These are phyloP conservation scores for Drosera spatulata DNA, from an alignment of 179 eudicot genomes.

Conservation along the genomic window DNA sequence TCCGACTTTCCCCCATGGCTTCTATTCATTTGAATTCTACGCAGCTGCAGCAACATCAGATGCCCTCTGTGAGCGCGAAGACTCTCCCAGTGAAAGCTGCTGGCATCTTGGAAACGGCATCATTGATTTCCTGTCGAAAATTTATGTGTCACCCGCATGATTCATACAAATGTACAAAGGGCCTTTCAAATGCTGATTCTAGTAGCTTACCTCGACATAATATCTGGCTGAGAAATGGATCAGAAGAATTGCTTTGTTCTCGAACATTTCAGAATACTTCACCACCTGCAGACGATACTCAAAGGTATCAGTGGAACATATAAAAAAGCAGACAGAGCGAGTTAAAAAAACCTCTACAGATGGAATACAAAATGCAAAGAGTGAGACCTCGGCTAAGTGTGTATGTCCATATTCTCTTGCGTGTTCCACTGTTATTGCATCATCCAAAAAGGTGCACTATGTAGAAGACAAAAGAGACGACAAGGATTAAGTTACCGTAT, in stretches of 20 bases:
- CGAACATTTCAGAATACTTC: slow-evolving; percentile 41
- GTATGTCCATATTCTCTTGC: slow-evolving; percentile 91
- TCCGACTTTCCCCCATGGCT: no score
- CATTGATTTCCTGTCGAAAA: slow-evolving; percentile 59
- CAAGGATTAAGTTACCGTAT: not conserved
- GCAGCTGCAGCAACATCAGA: slow-evolving; percentile 16
- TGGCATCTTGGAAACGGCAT: slow-evolving; percentile 48
- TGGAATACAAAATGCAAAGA: not conserved
- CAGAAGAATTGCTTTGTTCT: slow-evolving; percentile 89
- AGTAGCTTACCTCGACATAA: slow-evolving; percentile 52
- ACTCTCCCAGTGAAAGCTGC: slow-evolving; percentile 50
- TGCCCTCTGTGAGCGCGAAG: slow-evolving; percentile 57
- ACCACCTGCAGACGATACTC: slow-evolving; percentile 42
- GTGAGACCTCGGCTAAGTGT: slow-evolving; percentile 71
- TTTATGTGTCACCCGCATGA: not conserved
- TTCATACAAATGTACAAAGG: not conserved
- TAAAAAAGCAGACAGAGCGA: not conserved
- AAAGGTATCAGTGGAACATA: slow-evolving; percentile 1
- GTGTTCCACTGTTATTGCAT: slow-evolving; percentile 49
- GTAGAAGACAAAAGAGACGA: not conserved
- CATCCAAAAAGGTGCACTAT: slow-evolving; percentile 74
- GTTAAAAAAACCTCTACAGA: no score
- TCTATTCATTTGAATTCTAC: not conserved
- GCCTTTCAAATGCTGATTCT: not conserved
- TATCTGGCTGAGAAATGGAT: slow-evolving; percentile 96